Evolutionary conservation across 805 yeast species (phyloP).

Genomic region (Wickerhamomyces chambardii): DNA sequence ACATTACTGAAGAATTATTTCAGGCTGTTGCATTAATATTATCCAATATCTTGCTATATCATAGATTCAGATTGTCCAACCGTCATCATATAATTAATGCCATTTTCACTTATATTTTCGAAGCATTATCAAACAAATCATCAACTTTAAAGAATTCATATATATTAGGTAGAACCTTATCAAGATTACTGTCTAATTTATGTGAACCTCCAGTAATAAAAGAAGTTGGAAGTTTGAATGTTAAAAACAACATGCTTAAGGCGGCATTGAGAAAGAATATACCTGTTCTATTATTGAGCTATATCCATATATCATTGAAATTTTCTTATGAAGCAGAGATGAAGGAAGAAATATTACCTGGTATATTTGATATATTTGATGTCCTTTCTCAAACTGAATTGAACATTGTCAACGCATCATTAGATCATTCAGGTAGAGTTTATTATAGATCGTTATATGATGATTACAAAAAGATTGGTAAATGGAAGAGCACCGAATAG

Average conservation of each 20-base stretch:
- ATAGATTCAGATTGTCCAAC: conserved; percentile 59
- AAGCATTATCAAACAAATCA: conserved; percentile 25
- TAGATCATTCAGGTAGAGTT: conserved; percentile 64
- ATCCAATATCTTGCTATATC: conserved; percentile 55
- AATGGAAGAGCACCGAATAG: conserved; percentile 44
- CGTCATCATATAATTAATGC: conserved; percentile 62
- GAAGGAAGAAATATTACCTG: conserved; percentile 40
- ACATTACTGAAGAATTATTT: conserved; percentile 24
- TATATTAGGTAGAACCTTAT: conserved; percentile 35
- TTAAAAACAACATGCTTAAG: conserved; percentile 47
- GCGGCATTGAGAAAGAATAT: conserved; percentile 55
- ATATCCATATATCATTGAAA: conserved; percentile 43
- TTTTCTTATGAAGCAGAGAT: conserved; percentile 35
- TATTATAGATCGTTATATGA: conserved; percentile 60
- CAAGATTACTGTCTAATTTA: conserved; percentile 54
- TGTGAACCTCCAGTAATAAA: conserved; percentile 61
- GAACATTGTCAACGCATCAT: conserved; percentile 45
- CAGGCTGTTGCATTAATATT: conserved; percentile 34
- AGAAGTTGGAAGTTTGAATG: conserved; percentile 34
- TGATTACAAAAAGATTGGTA: conserved; percentile 69
- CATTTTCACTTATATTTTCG: conserved; percentile 41
- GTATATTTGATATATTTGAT: conserved; percentile 58
- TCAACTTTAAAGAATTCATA: conserved; percentile 13
- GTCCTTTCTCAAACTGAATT: conserved; percentile 62
- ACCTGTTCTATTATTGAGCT: conserved; percentile 50